A percentile compares a stretch with the other conserved stretches of the same genome.
Evolutionary conservation across 2,329 filamentous ascomycete species (phyloP).

Genomic region (Diaporthe nobilis): DNA sequence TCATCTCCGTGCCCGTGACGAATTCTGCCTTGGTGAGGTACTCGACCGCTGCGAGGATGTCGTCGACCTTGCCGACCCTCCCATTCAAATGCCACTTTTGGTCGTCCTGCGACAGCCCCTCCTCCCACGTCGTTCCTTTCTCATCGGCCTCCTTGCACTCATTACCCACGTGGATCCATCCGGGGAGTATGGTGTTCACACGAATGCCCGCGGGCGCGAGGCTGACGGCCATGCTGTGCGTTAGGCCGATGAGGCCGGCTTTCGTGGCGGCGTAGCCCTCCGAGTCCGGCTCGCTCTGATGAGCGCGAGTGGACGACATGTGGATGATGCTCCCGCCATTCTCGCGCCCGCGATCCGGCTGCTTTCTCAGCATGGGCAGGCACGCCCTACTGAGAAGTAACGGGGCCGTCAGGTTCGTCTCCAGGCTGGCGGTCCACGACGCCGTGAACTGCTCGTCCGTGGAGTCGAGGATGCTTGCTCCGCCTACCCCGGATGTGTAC

Average conservation of each 20-base stretch:
- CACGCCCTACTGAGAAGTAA: conserved; percentile 50
- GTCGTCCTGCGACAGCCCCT: conserved; percentile 60
- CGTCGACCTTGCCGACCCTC: conserved; percentile 64
- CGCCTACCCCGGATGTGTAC: conserved; percentile 53
- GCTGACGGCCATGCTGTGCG: conserved; percentile 63
- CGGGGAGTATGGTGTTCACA: conserved; percentile 64
- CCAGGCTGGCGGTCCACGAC: conserved; percentile 52
- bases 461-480: conserved; percentile 50
- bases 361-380: conserved; percentile 45
- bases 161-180: conserved; percentile 65
- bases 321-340: conserved; percentile 56
- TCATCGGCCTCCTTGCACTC: conserved; percentile 53
- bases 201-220: conserved; percentile 58
- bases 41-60: conserved; percentile 50
- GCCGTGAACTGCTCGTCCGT: conserved; percentile 16
- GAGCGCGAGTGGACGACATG: conserved; percentile 64
- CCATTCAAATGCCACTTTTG: conserved; percentile 64
- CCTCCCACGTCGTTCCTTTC: conserved; percentile 58
- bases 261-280: conserved; percentile 66
- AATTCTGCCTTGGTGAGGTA: conserved; percentile 48
- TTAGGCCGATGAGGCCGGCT: conserved; percentile 64
- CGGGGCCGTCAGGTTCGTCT: conserved; percentile 56
- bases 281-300: conserved; percentile 63
- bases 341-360: not conserved
- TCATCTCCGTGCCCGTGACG: conserved; percentile 49